A percentile compares a stretch with the other conserved stretches of the same genome.
phyloP scores from a whole-genome alignment of 148 eudicot genomes.

The Euryodendron excelsum region DNA sequence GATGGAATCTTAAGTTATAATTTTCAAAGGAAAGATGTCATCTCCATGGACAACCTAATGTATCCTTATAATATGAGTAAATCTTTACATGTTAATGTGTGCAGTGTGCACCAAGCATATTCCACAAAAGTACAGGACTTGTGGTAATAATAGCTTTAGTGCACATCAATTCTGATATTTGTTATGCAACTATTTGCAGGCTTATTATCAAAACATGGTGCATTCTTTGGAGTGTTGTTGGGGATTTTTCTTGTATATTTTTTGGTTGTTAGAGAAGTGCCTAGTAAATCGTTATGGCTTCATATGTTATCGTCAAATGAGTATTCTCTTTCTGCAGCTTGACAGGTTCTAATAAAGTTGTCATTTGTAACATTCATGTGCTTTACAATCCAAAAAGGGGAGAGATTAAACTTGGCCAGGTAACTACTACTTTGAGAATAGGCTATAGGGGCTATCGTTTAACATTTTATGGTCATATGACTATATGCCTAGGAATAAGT shows the following conservation, averaged over 20 bases:
- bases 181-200: not conserved
- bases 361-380: slow-evolving; percentile 89
- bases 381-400: slow-evolving; percentile 95
- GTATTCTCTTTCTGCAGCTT: slow-evolving; percentile 50
- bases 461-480: not conserved
- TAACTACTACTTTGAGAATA: slow-evolving; percentile 21
- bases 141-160: not conserved
- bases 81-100: not conserved
- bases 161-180: not conserved
- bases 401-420: slow-evolving; percentile 99
- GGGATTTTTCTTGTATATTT: not conserved
- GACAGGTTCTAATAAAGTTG: slow-evolving; percentile 53
- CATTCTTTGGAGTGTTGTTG: not conserved
- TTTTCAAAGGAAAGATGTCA: not conserved
- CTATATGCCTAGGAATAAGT: not conserved
- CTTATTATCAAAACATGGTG: not conserved
- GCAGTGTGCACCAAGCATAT: no score
- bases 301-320: not conserved
- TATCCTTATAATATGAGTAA: not conserved
- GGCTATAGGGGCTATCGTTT: not conserved
- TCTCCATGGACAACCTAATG: slow-evolving; percentile 1
- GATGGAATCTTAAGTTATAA: not conserved
- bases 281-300: not conserved
- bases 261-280: not conserved
- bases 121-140: not conserved